Evolutionary conservation across 257 asterid genomes (phyloP), one percentile per base, ranked within the genome.

Genomic region (Thymus quinquecostatus): DNA sequence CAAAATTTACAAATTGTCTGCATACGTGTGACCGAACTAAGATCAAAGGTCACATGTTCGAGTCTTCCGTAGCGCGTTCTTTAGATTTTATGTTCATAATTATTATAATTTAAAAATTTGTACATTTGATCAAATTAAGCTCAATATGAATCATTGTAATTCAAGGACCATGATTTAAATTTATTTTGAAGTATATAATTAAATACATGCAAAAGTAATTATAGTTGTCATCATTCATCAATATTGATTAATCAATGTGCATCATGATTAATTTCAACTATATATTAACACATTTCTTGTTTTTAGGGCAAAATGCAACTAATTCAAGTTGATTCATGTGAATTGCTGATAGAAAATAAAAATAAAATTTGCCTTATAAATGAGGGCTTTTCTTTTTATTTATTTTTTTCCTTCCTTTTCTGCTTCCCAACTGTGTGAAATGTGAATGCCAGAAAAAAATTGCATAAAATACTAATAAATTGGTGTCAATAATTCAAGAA

Each of bases 401-500:
- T 21, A 21, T 0, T 4, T 55, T 6, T 8, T 41, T 13, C 33
- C 53, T 70, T 64, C 56, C 58, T 40, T 64, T 70, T 64, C 50
- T 68, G 60, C 81, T 72, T 78, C 81, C 83, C 79, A 78, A 75
- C 81, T 56, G 67, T 77, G 60, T 32, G 71, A 28, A 66, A 21
- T 21, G 21, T 38, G 49, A 8, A 33, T 30, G 51, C 72, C 66
- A 50, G 40, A 55, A 36, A 21, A 60, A 28, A 44, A 2, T 3
- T 13, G 21, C 21, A 21, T 21, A 21, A 4, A 38, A 2, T 36
- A 3, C 9, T 9, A 48, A 51, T 28, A 71, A 21, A 71, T 2
- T 49, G 30, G 50, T 28, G 63, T 59, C 64, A 59, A 53, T 66
- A 51, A 72, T 61, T 21, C 5, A 61, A 50, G 41, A 61, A 21